Percentiles rank a stretch among this genome's conserved stretches.
phyloP scores from a whole-genome alignment of 2,329 filamentous ascomycete genomes.

The Aphanoascus verrucosus region DNA sequence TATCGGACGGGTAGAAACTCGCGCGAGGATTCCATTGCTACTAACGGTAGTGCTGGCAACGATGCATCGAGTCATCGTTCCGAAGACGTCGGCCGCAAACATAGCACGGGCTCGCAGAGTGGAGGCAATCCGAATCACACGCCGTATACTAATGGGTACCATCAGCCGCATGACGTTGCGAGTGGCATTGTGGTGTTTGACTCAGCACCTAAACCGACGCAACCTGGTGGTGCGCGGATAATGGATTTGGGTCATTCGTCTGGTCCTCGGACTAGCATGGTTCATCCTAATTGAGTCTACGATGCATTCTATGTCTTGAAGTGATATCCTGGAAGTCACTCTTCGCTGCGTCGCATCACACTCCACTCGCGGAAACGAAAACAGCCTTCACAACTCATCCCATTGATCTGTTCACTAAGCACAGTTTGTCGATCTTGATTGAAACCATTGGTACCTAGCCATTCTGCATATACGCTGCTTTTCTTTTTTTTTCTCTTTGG shows the following conservation, averaged over 20 bases:
- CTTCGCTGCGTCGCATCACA: neutral
- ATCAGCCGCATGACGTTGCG: conserved; percentile 1
- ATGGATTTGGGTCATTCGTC: neutral
- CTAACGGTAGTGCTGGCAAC: neutral
- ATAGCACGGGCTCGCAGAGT: neutral
- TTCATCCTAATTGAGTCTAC: neutral
- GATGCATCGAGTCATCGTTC: neutral
- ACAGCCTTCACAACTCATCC: too few relatives aligned
- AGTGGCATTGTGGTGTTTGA: neutral
- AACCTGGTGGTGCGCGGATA: neutral
- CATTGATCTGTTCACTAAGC: neutral
- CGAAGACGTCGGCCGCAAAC: neutral
- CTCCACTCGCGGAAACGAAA: neutral
- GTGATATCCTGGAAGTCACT: neutral
- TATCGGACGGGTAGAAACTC: conserved; percentile 6
- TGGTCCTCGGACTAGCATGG: neutral
- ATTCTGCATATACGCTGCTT: neutral
- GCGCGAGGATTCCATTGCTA: conserved; percentile 6
- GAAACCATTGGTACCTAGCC: neutral
- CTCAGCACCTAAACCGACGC: neutral
- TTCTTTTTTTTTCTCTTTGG: neutral
- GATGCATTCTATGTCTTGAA: neutral
- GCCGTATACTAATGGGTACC: conserved; percentile 5
- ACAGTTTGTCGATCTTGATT: neutral
- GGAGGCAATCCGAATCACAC: neutral